A percentile compares a stretch with the other conserved stretches of the same genome.
These are phyloP conservation scores for Colletotrichum nymphaeae DNA, from an alignment of 2,329 filamentous ascomycete genomes.

Conservation along the genomic window DNA sequence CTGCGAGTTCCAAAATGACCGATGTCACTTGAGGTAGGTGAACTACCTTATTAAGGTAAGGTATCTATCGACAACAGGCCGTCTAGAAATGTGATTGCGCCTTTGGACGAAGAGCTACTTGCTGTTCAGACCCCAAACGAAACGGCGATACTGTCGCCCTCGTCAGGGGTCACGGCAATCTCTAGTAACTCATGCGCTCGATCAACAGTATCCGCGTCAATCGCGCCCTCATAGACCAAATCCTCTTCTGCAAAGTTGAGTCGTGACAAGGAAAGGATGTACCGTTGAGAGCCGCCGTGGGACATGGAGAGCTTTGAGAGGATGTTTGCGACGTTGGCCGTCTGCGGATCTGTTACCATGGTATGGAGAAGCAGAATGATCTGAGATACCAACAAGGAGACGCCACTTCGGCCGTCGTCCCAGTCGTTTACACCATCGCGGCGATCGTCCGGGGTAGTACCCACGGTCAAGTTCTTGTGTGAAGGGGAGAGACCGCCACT, in stretches of 20 bases:
- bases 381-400: constrained; percentile 61
- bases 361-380: constrained; percentile 62
- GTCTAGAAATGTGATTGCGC: no score
- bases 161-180: constrained; percentile 81
- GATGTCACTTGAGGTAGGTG: neutral
- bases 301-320: constrained; percentile 77
- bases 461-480: constrained; percentile 25
- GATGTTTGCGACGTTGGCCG: constrained; percentile 66
- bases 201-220: constrained; percentile 82
- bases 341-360: constrained; percentile 61
- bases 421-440: constrained; percentile 16
- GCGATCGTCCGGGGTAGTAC: constrained; percentile 23
- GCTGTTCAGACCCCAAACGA: constrained; percentile 50
- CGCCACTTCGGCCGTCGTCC: constrained; percentile 31
- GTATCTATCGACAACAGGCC: neutral
- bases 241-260: constrained; percentile 88
- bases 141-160: constrained; percentile 58
- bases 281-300: constrained; percentile 82
- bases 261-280: constrained; percentile 82
- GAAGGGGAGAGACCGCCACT: constrained; percentile 3
- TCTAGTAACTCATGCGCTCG: constrained; percentile 87
- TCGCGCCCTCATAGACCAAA: constrained; percentile 78
- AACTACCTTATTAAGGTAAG: no score
- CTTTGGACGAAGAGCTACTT: neutral
- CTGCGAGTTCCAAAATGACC: neutral